These are phyloP conservation scores for Rhizopogon vinicolor DNA, from an alignment of 768 basidiomycete species.

Conservation along the genomic window DNA sequence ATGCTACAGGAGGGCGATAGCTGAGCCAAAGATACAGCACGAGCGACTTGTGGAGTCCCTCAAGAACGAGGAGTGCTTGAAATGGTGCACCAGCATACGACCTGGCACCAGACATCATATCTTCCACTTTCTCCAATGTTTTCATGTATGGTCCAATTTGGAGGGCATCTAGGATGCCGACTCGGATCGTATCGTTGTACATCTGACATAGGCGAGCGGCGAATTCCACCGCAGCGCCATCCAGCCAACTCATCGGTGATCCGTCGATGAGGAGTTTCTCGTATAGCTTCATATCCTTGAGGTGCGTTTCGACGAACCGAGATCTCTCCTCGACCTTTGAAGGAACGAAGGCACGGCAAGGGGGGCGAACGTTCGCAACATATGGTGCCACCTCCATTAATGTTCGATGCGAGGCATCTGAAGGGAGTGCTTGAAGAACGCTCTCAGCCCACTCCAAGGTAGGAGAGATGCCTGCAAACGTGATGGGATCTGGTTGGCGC, in stretches of 20 bases:
- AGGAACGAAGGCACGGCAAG: constrained; percentile 34
- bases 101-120: constrained; percentile 13
- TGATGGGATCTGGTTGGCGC: constrained; percentile 44
- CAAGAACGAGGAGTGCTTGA: constrained; percentile 38
- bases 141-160: constrained; percentile 16
- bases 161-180: constrained; percentile 17
- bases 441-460: constrained; percentile 17
- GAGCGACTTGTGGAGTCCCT: constrained; percentile 71
- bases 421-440: constrained; percentile 40
- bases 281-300: constrained; percentile 32
- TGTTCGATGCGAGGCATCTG: constrained; percentile 31
- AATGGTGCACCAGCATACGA: neutral
- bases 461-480: constrained; percentile 44
- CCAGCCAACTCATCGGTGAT: constrained; percentile 54
- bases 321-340: constrained; percentile 25
- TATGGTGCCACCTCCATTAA: constrained; percentile 47
- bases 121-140: constrained; percentile 17
- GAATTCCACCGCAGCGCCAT: constrained; percentile 19
- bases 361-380: constrained; percentile 39
- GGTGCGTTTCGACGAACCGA: constrained; percentile 39
- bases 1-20: constrained; percentile 65
- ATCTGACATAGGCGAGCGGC: constrained; percentile 7
- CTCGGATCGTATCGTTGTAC: constrained; percentile 30
- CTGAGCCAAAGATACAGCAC: constrained; percentile 84
- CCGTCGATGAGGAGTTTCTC: constrained; percentile 43